Conservation (phyloP, 257 asterid genomes). For the Solanum corneliomulleri region DNA sequence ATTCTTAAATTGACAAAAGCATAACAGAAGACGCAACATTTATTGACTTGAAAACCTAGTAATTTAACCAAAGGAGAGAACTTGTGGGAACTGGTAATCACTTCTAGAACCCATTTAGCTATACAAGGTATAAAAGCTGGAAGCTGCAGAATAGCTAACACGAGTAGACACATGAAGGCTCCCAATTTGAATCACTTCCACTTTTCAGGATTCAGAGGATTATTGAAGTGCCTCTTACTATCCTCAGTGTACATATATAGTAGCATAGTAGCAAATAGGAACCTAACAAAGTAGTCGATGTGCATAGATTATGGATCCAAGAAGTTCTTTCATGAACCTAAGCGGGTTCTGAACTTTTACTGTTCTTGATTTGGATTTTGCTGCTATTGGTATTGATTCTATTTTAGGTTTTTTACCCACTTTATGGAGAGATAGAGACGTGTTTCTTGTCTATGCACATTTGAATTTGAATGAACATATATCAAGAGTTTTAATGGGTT, state of each 20-base stretch:
- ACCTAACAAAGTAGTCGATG: neutral
- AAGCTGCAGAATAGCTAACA: neutral
- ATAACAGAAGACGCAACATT: neutral
- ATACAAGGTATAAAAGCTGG: neutral
- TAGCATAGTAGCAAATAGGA: neutral
- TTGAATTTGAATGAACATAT: neutral
- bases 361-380: neutral
- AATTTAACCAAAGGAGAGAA: neutral
- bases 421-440: neutral
- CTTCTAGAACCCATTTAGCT: neutral
- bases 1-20: neutral
- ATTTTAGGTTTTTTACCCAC: neutral
- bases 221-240: neutral
- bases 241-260: neutral
- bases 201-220: neutral
- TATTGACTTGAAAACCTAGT: neutral
- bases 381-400: neutral
- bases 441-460: neutral
- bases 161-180: neutral
- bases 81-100: neutral
- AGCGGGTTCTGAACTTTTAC: neutral
- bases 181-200: neutral
- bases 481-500: neutral
- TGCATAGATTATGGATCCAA: neutral
- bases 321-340: neutral